Evolutionary conservation across 257 asterid genomes (phyloP).

Genomic region (Handroanthus guayacan): DNA sequence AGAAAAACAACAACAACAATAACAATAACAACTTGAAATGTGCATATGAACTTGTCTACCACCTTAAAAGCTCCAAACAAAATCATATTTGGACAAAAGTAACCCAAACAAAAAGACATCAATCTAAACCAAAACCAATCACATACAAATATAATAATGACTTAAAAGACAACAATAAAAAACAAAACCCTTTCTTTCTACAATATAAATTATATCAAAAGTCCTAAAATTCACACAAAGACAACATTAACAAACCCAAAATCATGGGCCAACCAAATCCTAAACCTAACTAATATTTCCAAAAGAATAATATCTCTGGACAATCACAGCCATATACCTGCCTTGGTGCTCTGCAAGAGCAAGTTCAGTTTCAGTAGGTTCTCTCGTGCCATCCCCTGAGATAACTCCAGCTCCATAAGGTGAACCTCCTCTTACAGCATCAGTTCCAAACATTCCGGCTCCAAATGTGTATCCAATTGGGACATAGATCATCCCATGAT

Average conservation of each 20-base stretch:
- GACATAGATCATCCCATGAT: constrained; percentile 68
- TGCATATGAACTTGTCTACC: too few relatives aligned
- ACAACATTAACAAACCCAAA: background rate
- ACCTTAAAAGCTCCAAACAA: too few relatives aligned
- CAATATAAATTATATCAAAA: background rate
- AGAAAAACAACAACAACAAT: too few relatives aligned
- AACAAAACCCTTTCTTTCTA: background rate
- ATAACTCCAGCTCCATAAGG: constrained; percentile 72
- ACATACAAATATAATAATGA: background rate
- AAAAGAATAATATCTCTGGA: constrained; percentile 43
- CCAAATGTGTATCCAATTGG: constrained; percentile 75
- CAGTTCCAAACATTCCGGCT: constrained; percentile 57
- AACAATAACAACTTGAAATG: too few relatives aligned
- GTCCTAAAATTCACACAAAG: background rate
- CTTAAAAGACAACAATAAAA: background rate
- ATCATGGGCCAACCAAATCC: background rate
- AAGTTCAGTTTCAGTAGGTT: constrained; percentile 51
- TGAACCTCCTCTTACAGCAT: constrained; percentile 55
- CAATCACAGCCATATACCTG: constrained; percentile 61
- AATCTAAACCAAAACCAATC: background rate
- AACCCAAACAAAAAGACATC: too few relatives aligned
- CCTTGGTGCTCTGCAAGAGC: constrained; percentile 72
- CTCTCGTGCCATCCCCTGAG: constrained; percentile 64
- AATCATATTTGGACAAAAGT: too few relatives aligned
- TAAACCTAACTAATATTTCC: background rate